Evolutionary conservation across 768 basidiomycete species (phyloP).

Genomic region (Podaxis pistillaris): DNA sequence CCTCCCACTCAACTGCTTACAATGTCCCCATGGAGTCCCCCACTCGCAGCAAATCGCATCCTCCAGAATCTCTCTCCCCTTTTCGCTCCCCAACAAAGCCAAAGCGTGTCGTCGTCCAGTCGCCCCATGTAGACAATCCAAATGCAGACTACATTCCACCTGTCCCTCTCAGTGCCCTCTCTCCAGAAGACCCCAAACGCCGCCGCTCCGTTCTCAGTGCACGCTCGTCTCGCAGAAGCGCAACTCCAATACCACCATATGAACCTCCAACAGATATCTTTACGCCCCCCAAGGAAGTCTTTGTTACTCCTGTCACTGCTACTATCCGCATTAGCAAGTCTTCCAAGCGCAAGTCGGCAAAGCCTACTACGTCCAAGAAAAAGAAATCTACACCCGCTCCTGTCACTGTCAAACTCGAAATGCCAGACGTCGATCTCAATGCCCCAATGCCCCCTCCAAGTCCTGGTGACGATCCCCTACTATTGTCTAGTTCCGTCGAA

Average conservation of each 20-base stretch:
- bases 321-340: conserved; percentile 6
- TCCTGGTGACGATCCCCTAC: conserved; percentile 73
- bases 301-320: conserved; percentile 36
- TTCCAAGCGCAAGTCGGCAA: conserved; percentile 15
- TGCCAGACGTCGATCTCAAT: conserved; percentile 59
- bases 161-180: conserved; percentile 21
- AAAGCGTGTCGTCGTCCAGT: conserved; percentile 28
- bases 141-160: conserved; percentile 48
- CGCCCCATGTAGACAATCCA: conserved; percentile 47
- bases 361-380: conserved; percentile 6
- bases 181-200: background rate
- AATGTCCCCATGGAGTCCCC: conserved; percentile 25
- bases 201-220: conserved; percentile 23
- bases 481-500: conserved; percentile 50
- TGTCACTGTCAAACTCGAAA: conserved; percentile 55
- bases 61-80: background rate
- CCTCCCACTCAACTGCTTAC: background rate
- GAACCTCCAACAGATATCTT: conserved; percentile 69
- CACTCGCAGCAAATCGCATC: conserved; percentile 15
- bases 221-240: conserved; percentile 36
- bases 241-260: conserved; percentile 59
- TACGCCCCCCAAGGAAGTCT: conserved; percentile 66
- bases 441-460: conserved; percentile 66
- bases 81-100: conserved; percentile 16
- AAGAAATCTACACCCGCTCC: conserved; percentile 21